Evolutionary conservation across 192 early-diverging fungal genomes (phyloP).

Genomic region (Linnemannia elongata): DNA sequence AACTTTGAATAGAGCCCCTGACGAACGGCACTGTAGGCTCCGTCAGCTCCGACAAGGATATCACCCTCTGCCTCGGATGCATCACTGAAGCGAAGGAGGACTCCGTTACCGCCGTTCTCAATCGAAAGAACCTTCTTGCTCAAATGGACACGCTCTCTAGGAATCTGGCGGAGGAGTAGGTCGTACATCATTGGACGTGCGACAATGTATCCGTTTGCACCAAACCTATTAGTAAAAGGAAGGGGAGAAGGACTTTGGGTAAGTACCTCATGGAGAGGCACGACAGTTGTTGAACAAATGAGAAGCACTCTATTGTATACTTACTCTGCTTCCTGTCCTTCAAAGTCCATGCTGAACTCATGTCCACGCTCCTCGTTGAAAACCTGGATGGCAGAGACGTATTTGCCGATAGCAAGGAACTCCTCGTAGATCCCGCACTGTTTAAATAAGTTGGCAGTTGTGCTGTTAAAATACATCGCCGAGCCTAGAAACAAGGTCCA

Average conservation of each 20-base stretch:
- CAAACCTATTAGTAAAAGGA: conserved; percentile 4
- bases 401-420: background rate
- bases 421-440: conserved; percentile 18
- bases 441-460: background rate
- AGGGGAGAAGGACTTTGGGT: too few species aligned
- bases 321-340: background rate
- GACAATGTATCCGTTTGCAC: background rate
- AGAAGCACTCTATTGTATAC: background rate
- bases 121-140: conserved; percentile 17
- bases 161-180: conserved; percentile 5
- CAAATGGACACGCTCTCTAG: conserved; percentile 23
- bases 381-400: background rate
- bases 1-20: conserved; percentile 7
- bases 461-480: background rate
- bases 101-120: conserved; percentile 17
- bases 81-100: conserved; percentile 5
- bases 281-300: too few species aligned
- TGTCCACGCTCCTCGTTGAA: background rate
- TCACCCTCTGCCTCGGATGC: conserved; percentile 6
- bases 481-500: background rate
- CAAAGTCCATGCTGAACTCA: background rate
- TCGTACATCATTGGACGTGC: background rate
- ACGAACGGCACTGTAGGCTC: conserved; percentile 19
- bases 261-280: too few species aligned
- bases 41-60: conserved; percentile 34